phyloP scores from a whole-genome alignment of 2,329 filamentous ascomycete species.

The Fusarium odoratissimum region DNA sequence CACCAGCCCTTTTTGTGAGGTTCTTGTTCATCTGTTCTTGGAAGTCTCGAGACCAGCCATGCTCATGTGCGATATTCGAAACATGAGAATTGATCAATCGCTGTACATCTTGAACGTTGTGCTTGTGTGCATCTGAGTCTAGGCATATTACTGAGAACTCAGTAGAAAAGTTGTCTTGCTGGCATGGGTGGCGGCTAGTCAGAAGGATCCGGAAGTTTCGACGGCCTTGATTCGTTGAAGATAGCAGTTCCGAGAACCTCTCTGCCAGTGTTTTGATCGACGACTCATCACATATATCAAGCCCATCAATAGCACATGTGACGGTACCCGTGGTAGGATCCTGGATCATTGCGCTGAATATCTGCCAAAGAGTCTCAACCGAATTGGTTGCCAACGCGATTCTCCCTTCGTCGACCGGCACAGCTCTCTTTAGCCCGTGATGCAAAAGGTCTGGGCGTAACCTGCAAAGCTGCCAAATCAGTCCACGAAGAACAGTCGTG shows the following conservation, averaged over 20 bases:
- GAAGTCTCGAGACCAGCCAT: not conserved
- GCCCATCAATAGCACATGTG: slow-evolving; percentile 14
- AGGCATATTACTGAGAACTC: not conserved
- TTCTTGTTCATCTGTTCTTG: not conserved
- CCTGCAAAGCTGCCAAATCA: slow-evolving; percentile 19
- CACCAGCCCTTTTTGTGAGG: not conserved
- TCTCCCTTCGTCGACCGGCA: not conserved
- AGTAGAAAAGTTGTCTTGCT: fast-evolving
- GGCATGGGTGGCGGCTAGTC: not conserved
- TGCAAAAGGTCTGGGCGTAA: not conserved
- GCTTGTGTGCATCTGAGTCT: not conserved
- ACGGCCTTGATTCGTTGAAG: not conserved
- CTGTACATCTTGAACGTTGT: not conserved
- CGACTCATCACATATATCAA: slow-evolving; percentile 7
- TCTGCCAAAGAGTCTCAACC: slow-evolving; percentile 11
- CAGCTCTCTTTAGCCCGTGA: not conserved
- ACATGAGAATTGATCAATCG: not conserved
- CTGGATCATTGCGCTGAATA: slow-evolving; percentile 6
- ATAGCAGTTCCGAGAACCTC: not conserved
- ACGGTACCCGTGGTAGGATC: not conserved
- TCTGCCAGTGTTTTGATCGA: not conserved
- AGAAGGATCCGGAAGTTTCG: slow-evolving; percentile 1
- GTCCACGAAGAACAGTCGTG: slow-evolving; percentile 2
- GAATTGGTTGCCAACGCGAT: not conserved
- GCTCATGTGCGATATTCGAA: not conserved